Evolutionary conservation across 805 yeast species (phyloP).

Genomic region (Saccharomyces jurei): DNA sequence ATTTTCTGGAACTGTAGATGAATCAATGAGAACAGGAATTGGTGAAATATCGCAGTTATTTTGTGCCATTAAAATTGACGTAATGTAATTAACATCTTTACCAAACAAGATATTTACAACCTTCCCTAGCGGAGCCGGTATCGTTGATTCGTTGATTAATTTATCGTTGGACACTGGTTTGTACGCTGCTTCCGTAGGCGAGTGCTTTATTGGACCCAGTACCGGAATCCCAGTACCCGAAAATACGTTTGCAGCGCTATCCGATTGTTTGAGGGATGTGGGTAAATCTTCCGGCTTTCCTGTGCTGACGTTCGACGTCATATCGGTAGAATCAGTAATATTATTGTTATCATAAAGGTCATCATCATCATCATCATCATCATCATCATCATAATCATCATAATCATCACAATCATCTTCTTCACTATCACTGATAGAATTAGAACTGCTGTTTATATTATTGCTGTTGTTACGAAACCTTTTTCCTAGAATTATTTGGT

Average conservation of each 20-base stretch:
- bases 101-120: slow-evolving; percentile 58
- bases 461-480: slow-evolving; percentile 7
- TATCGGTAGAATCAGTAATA: slow-evolving; percentile 16
- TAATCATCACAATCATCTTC: slow-evolving; percentile 17
- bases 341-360: slow-evolving; percentile 1
- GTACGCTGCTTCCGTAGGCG: slow-evolving; percentile 41
- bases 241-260: neutral
- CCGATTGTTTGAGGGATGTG: neutral
- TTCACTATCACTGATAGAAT: slow-evolving; percentile 28
- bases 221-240: neutral
- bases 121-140: slow-evolving; percentile 59
- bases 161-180: slow-evolving; percentile 42
- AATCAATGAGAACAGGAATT: slow-evolving; percentile 34
- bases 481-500: slow-evolving; percentile 31
- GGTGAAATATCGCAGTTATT: slow-evolving; percentile 55
- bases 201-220: slow-evolving; percentile 39
- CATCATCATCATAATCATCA: slow-evolving; percentile 16
- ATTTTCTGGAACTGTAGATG: neutral
- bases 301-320: slow-evolving; percentile 32
- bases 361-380: slow-evolving; percentile 12
- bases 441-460: slow-evolving; percentile 5
- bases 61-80: slow-evolving; percentile 44
- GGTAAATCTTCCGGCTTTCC: slow-evolving; percentile 14
- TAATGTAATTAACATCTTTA: slow-evolving; percentile 40
- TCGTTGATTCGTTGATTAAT: slow-evolving; percentile 43